These are phyloP conservation scores for Iris macrosiphon DNA, from an alignment of 106 monocot species.

Conservation along the genomic window DNA sequence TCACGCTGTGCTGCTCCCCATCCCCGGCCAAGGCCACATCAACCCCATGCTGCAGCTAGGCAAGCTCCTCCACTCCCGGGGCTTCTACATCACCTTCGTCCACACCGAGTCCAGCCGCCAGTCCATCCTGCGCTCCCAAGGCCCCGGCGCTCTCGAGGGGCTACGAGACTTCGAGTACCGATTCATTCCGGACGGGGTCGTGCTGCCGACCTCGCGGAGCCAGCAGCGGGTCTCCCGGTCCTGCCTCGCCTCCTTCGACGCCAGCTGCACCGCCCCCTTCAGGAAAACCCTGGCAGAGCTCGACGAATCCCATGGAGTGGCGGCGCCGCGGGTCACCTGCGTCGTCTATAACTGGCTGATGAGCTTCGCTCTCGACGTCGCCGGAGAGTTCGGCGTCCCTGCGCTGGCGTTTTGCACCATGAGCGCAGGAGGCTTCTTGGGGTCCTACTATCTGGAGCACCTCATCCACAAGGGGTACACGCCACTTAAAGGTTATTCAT, in stretches of 20 bases:
- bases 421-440: not conserved
- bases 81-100: not conserved
- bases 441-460: not conserved
- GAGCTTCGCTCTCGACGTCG: not conserved
- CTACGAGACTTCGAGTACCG: not conserved
- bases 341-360: constrained; percentile 3
- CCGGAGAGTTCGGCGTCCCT: not conserved
- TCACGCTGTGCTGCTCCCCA: not conserved
- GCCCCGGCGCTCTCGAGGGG: not conserved
- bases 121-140: not conserved
- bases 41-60: not conserved
- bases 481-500: not conserved
- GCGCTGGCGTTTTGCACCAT: not conserved
- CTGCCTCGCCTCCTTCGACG: too few relatives aligned
- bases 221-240: not conserved
- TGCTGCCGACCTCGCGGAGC: not conserved
- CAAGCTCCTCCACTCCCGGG: constrained; percentile 1
- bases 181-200: not conserved
- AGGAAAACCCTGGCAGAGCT: not conserved
- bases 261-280: too few relatives aligned
- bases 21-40: not conserved
- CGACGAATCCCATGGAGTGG: too few relatives aligned
- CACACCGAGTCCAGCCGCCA: not conserved
- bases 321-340: not conserved
- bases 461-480: not conserved